These are phyloP conservation scores for Dunaliella primolecta DNA, from an alignment of 139 green algal species.

Conservation along the genomic window DNA sequence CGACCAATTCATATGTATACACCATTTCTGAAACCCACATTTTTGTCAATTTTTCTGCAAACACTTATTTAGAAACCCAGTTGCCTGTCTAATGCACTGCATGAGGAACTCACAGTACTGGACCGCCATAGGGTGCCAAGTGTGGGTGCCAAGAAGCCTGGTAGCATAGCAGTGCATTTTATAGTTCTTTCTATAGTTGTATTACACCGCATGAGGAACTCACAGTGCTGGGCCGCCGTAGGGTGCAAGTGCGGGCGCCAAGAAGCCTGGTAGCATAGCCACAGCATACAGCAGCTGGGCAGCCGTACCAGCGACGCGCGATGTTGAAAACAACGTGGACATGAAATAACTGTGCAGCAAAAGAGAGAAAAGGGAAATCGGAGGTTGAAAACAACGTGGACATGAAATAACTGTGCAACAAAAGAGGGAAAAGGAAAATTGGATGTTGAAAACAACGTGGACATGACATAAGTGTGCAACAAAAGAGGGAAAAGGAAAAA, in stretches of 20 bases:
- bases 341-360: conserved; percentile 70
- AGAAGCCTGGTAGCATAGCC: conserved; percentile 69
- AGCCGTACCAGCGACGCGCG: conserved; percentile 59
- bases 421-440: too few relatives aligned
- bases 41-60: too few relatives aligned
- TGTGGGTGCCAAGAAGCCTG: background rate
- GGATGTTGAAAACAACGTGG: conserved; percentile 62
- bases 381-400: conserved; percentile 62
- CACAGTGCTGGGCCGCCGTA: background rate
- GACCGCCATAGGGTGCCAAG: background rate
- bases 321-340: conserved; percentile 60
- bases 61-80: too few relatives aligned
- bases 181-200: too few relatives aligned
- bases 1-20: too few relatives aligned
- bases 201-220: too few relatives aligned
- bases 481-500: too few relatives aligned
- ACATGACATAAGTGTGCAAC: conserved; percentile 67
- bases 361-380: too few relatives aligned
- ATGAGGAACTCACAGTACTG: background rate
- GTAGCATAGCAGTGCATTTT: background rate
- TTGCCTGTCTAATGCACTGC: too few relatives aligned
- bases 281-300: conserved; percentile 64
- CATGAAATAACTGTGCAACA: conserved; percentile 67
- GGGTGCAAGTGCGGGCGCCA: conserved; percentile 3
- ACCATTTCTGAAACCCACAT: too few relatives aligned